phyloP scores from a whole-genome alignment of 495 filamentous ascomycete genomes.

The Penicillium lagena region DNA sequence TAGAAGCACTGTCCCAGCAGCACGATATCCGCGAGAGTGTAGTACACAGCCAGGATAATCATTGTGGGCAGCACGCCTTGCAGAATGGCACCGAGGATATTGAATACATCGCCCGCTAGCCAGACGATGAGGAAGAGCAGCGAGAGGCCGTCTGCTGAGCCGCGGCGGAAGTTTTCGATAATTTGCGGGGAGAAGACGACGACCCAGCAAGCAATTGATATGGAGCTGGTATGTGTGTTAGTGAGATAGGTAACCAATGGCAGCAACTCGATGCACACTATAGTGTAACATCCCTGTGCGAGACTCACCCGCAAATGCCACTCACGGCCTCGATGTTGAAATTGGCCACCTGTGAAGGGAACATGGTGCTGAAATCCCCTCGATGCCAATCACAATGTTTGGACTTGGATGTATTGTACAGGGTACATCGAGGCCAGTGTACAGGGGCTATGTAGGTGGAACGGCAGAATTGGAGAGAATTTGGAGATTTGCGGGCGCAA shows the following conservation, averaged over 20 bases:
- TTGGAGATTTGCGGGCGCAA: constrained; percentile 7
- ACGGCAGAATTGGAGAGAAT: neutral
- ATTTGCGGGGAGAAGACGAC: constrained; percentile 98
- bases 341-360: constrained; percentile 58
- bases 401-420: too few relatives aligned
- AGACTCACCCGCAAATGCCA: constrained; percentile 73
- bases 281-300: too few relatives aligned
- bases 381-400: too few relatives aligned
- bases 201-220: constrained; percentile 96
- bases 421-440: too few relatives aligned
- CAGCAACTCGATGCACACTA: too few relatives aligned
- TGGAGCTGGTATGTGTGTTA: constrained; percentile 51
- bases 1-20: constrained; percentile 87
- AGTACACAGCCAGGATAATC: constrained; percentile 92
- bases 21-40: constrained; percentile 88
- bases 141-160: constrained; percentile 82
- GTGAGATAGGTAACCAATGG: neutral
- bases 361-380: constrained; percentile 41
- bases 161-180: constrained; percentile 84
- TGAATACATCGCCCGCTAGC: constrained; percentile 93
- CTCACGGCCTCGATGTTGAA: constrained; percentile 82
- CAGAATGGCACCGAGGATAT: constrained; percentile 86
- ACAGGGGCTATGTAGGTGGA: too few relatives aligned
- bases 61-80: constrained; percentile 95
- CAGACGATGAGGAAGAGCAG: constrained; percentile 86